Evolutionary conservation across 495 filamentous ascomycete genomes (phyloP).

Genomic region (Aspergillus steynii): DNA sequence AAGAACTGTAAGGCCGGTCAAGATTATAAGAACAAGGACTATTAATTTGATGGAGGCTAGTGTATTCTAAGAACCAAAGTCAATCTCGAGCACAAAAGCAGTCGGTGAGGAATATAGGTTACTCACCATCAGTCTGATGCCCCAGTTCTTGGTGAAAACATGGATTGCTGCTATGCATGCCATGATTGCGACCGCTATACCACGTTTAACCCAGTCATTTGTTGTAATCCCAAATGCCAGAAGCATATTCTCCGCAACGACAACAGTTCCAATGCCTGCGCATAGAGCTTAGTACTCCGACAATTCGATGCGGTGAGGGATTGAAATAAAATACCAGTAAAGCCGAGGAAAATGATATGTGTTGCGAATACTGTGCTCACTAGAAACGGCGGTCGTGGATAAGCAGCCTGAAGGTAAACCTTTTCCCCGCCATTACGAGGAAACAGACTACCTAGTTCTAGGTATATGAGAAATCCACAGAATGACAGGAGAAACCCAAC

Average conservation of each 20-base stretch:
- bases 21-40: slow-evolving; percentile 39
- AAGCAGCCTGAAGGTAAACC: slow-evolving; percentile 73
- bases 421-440: slow-evolving; percentile 68
- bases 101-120: background rate
- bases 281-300: background rate
- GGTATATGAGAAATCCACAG: slow-evolving; percentile 57
- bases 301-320: background rate
- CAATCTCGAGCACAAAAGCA: background rate
- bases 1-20: slow-evolving; percentile 40
- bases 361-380: slow-evolving; percentile 63
- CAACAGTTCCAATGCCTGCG: slow-evolving; percentile 28
- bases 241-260: slow-evolving; percentile 42
- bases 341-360: slow-evolving; percentile 64
- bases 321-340: slow-evolving; percentile 44
- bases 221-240: slow-evolving; percentile 29
- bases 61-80: slow-evolving; percentile 21
- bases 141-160: slow-evolving; percentile 14
- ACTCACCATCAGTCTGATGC: slow-evolving; percentile 30
- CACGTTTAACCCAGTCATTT: slow-evolving; percentile 34
- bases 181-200: slow-evolving; percentile 32
- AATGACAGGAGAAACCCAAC: slow-evolving; percentile 58
- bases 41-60: slow-evolving; percentile 39
- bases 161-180: slow-evolving; percentile 32
- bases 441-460: slow-evolving; percentile 70
- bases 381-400: slow-evolving; percentile 62